These are phyloP conservation scores for Graphilbum fragrans DNA, from an alignment of 2,329 filamentous ascomycete species.

Conservation along the genomic window DNA sequence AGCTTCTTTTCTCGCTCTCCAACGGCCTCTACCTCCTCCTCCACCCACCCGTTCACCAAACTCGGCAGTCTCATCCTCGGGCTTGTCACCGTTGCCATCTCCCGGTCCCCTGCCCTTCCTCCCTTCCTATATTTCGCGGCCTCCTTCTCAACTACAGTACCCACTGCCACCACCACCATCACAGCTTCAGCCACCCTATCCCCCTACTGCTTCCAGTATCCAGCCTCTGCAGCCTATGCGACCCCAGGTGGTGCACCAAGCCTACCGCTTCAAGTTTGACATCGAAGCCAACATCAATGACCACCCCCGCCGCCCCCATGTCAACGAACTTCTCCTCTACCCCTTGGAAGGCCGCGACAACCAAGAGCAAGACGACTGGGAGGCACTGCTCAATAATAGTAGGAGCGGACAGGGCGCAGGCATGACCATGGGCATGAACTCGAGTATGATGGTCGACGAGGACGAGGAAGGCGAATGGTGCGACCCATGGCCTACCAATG, in stretches of 20 bases:
- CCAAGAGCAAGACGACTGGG: slow-evolving; percentile 14
- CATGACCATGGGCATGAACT: not conserved
- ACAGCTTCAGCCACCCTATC: not conserved
- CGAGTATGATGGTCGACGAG: not conserved
- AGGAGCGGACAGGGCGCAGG: not conserved
- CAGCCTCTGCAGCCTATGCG: slow-evolving; percentile 9
- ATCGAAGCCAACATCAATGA: slow-evolving; percentile 32
- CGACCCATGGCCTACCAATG: slow-evolving; percentile 26
- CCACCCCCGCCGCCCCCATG: slow-evolving; percentile 27
- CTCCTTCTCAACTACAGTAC: not conserved
- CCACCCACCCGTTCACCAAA: not conserved
- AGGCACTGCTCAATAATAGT: slow-evolving; percentile 2
- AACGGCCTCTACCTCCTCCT: too few relatives aligned
- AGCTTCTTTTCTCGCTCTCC: too few relatives aligned
- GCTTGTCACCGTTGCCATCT: not conserved
- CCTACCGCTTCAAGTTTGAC: slow-evolving; percentile 34
- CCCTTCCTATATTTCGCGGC: not conserved
- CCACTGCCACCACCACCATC: slow-evolving; percentile 1
- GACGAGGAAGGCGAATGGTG: slow-evolving; percentile 17
- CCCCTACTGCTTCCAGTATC: not conserved
- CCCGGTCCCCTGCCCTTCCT: not conserved
- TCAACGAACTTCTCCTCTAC: slow-evolving; percentile 26
- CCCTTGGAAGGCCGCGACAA: slow-evolving; percentile 13
- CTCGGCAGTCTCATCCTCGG: not conserved
- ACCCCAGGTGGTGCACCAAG: slow-evolving; percentile 29